Evolutionary conservation across 108 stramenopile species (phyloP).

Genomic region (Skeletonema costatum): DNA sequence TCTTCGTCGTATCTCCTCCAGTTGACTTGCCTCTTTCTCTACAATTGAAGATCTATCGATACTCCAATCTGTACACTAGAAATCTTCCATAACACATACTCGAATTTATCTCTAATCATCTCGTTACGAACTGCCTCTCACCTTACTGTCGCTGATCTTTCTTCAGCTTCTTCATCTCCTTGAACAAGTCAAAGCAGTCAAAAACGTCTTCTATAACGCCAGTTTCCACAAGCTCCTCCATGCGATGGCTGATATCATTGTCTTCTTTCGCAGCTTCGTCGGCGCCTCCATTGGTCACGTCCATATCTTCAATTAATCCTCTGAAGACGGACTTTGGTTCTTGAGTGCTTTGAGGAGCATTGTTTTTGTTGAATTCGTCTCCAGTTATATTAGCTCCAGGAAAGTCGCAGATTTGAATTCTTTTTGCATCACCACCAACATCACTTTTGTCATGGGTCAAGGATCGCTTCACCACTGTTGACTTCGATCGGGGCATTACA

Average conservation of each 20-base stretch:
- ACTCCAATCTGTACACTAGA: too few species aligned
- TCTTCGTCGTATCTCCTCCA: too few species aligned
- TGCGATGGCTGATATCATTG: background rate
- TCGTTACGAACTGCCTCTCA: too few species aligned
- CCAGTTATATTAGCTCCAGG: background rate
- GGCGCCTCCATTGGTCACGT: too few species aligned
- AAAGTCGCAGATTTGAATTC: background rate
- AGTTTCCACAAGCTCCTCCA: background rate
- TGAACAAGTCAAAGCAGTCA: constrained; percentile 2
- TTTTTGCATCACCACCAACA: too few species aligned
- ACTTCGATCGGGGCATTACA: too few species aligned
- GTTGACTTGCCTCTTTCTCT: too few species aligned
- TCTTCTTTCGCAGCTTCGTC: background rate
- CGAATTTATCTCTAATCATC: too few species aligned
- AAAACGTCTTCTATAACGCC: constrained; percentile 1
- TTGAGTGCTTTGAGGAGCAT: background rate
- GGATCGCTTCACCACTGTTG: too few species aligned
- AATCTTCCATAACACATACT: too few species aligned
- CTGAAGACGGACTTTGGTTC: background rate
- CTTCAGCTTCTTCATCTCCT: constrained; percentile 9
- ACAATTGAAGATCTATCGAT: too few species aligned
- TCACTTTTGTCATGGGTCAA: too few species aligned
- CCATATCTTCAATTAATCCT: background rate
- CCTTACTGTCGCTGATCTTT: background rate
- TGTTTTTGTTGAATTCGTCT: background rate